A percentile compares a stretch with the other conserved stretches of the same genome.
Evolutionary conservation across 306 rosid genomes (phyloP).

Genomic region (Vigna mungo): DNA sequence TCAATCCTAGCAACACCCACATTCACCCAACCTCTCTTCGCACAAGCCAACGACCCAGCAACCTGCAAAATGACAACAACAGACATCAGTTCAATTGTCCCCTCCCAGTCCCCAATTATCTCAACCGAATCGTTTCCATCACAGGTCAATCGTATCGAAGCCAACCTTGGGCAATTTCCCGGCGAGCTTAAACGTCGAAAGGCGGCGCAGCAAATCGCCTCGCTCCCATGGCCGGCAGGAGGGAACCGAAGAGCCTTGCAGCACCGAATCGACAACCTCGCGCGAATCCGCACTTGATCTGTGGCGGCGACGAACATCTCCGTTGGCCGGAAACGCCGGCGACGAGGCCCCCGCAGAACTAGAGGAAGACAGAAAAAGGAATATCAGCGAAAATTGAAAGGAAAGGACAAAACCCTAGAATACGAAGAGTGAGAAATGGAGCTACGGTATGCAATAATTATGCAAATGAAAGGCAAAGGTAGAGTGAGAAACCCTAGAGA

Average conservation of each 20-base stretch:
- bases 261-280: constrained; percentile 62
- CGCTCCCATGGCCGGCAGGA: constrained; percentile 97
- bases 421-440: constrained; percentile 5
- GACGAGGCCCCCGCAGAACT: constrained; percentile 98
- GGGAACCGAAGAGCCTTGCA: constrained; percentile 60
- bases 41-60: constrained; percentile 78
- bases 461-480: background rate
- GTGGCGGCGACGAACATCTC: constrained; percentile 60
- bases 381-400: background rate
- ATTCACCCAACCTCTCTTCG: constrained; percentile 93
- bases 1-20: constrained; percentile 73
- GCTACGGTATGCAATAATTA: background rate
- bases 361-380: background rate
- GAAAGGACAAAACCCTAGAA: constrained; percentile 10
- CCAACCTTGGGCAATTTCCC: constrained; percentile 92
- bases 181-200: constrained; percentile 84
- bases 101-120: background rate
- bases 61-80: constrained; percentile 44
- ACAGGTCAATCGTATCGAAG: background rate
- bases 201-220: constrained; percentile 91
- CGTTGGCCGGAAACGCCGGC: constrained; percentile 67
- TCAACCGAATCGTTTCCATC: constrained; percentile 25
- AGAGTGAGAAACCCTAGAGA: constrained; percentile 36
- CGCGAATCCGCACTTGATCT: constrained; percentile 76
- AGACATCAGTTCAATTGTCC: background rate